Percentiles rank a stretch among this genome's conserved stretches.
Evolutionary conservation across 2,329 filamentous ascomycete species (phyloP).

Genomic region (Acrodontium crateriforme): DNA sequence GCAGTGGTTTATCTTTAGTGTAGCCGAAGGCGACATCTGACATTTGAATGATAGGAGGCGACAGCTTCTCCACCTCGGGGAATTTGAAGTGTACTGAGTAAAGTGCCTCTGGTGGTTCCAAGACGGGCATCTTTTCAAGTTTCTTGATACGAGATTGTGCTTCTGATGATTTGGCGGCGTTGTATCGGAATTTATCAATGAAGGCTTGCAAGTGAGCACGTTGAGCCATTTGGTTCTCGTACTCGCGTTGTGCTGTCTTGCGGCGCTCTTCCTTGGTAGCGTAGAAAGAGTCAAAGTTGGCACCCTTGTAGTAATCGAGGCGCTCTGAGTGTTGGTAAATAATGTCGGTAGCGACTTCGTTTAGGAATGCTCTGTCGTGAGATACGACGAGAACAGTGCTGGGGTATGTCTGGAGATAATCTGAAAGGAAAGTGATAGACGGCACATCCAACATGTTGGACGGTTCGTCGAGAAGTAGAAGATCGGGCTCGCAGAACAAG

Average conservation of each 20-base stretch:
- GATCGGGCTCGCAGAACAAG: slow-evolving; percentile 92
- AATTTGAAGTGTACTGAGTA: slow-evolving; percentile 97
- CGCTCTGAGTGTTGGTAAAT: slow-evolving; percentile 96
- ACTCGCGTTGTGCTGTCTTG: slow-evolving; percentile 92
- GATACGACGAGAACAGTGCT: slow-evolving; percentile 93
- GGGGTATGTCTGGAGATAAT: slow-evolving; percentile 86
- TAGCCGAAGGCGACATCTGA: slow-evolving; percentile 85
- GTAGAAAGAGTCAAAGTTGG: slow-evolving; percentile 94
- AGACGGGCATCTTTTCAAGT: slow-evolving; percentile 86
- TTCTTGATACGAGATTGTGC: slow-evolving; percentile 99
- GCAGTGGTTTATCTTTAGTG: slow-evolving; percentile 59
- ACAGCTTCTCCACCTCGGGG: slow-evolving; percentile 93
- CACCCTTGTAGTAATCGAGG: slow-evolving; percentile 95
- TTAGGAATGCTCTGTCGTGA: slow-evolving; percentile 97
- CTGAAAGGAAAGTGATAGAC: slow-evolving; percentile 96
- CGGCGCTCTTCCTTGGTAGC: slow-evolving; percentile 92
- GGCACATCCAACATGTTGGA: slow-evolving; percentile 99
- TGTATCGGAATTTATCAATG: slow-evolving; percentile 99
- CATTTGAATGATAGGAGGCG: slow-evolving; percentile 97
- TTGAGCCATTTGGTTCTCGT: slow-evolving; percentile 95
- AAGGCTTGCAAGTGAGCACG: slow-evolving; percentile 90
- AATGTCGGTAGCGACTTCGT: slow-evolving; percentile 98
- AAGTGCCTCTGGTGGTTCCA: slow-evolving; percentile 80
- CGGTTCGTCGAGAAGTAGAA: slow-evolving; percentile 93
- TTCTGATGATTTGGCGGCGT: slow-evolving; percentile 95